Percentiles rank a stretch among this genome's conserved stretches.
phyloP scores from a whole-genome alignment of 1,139 yeast species.

The Kodamaea plutei region DNA sequence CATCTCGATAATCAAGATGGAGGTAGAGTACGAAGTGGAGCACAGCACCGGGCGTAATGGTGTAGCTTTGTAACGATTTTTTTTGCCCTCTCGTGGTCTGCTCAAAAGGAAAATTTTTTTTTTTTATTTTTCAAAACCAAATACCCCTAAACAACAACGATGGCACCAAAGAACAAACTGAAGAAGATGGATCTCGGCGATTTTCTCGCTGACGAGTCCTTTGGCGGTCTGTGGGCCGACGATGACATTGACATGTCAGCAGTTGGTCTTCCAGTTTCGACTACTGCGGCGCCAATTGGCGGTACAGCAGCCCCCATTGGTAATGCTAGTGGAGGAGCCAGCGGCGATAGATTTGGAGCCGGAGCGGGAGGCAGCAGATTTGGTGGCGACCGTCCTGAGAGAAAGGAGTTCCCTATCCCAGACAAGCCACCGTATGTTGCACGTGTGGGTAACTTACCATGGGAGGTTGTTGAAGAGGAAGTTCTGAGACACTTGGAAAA shows the following conservation, averaged over 20 bases:
- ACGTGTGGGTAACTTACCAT: conserved; percentile 79
- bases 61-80: too few species aligned
- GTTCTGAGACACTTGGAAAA: conserved; percentile 66
- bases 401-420: conserved; percentile 81
- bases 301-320: conserved; percentile 10
- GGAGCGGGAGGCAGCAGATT: conserved; percentile 1
- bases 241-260: conserved; percentile 26
- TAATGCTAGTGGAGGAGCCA: conserved; percentile 23
- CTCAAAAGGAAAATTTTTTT: conserved; percentile 1
- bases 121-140: too few species aligned
- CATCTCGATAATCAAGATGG: too few species aligned
- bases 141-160: conserved; percentile 9
- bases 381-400: conserved; percentile 27
- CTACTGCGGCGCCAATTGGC: conserved; percentile 25
- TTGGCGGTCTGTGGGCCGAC: conserved; percentile 35
- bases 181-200: conserved; percentile 50
- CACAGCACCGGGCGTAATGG: too few species aligned
- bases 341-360: conserved; percentile 11
- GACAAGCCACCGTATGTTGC: conserved; percentile 91
- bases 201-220: conserved; percentile 46
- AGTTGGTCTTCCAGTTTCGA: conserved; percentile 20
- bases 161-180: conserved; percentile 42
- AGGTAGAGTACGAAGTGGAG: too few species aligned
- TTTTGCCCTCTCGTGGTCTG: too few species aligned
- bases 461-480: conserved; percentile 69